Evolutionary conservation across 208 protist species (phyloP).

Genomic region (Tritrichomonas foetus): DNA sequence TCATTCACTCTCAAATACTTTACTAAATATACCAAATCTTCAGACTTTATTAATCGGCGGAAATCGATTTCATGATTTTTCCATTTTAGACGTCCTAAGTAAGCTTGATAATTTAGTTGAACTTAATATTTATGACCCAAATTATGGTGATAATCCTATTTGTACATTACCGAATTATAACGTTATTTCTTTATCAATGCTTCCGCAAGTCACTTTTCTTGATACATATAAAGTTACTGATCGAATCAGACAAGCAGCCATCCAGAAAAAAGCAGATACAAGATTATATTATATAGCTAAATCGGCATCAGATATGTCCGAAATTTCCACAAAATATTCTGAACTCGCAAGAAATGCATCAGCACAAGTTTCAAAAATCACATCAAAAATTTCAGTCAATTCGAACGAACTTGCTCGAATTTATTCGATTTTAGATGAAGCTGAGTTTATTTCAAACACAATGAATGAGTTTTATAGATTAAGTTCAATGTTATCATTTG

Average conservation of each 20-base stretch:
- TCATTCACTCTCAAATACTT: neutral
- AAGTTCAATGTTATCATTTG: neutral
- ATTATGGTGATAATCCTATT: conserved; percentile 25
- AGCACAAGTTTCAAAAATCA: neutral
- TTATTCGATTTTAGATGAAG: neutral
- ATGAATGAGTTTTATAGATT: neutral
- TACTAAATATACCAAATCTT: neutral
- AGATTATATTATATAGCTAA: neutral
- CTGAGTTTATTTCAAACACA: neutral
- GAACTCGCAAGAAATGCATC: neutral
- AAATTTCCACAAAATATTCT: neutral
- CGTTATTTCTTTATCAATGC: neutral
- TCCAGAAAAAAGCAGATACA: neutral
- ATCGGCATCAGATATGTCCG: neutral
- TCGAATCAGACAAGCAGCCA: neutral
- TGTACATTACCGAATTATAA: conserved; percentile 24
- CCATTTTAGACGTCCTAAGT: neutral
- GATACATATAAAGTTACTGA: neutral
- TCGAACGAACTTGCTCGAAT: neutral
- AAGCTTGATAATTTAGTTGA: neutral
- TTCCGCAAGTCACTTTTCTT: neutral
- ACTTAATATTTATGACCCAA: conserved; percentile 18
- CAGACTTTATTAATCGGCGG: neutral
- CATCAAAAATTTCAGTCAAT: neutral
- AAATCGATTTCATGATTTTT: conserved; percentile 2